Conservation (phyloP, 1,284 basidiomycete genomes). For the Puccinia novopanici region DNA sequence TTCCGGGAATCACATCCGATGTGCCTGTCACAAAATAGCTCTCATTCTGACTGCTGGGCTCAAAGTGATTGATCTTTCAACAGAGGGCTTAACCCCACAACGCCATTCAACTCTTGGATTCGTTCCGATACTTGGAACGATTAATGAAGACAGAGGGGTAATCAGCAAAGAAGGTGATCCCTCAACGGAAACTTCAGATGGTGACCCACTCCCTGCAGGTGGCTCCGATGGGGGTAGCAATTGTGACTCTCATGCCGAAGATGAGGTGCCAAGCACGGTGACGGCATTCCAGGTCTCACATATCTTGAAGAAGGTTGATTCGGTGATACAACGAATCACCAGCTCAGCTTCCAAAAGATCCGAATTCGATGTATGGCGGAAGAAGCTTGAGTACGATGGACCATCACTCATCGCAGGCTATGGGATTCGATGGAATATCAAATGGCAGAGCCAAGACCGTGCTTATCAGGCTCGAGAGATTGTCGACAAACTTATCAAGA, state of each 20-base stretch:
- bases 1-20: not conserved
- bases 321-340: not conserved
- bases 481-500: not conserved
- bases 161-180: not conserved
- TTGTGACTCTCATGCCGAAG: not conserved
- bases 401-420: not conserved
- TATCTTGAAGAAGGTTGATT: not conserved
- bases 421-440: not conserved
- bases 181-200: too few species aligned
- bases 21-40: not conserved
- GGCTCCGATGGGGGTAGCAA: not conserved
- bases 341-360: not conserved
- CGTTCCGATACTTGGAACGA: not conserved
- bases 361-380: not conserved
- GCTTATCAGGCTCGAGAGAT: not conserved
- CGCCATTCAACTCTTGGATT: not conserved
- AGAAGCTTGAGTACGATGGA: not conserved
- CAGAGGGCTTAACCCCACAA: not conserved
- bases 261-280: not conserved
- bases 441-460: not conserved
- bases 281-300: not conserved
- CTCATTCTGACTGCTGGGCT: not conserved
- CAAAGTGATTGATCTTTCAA: not conserved
- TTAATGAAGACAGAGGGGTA: not conserved
- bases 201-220: not conserved